Conservation (phyloP, 768 basidiomycete genomes). For the Rhodotorula graminis region DNA sequence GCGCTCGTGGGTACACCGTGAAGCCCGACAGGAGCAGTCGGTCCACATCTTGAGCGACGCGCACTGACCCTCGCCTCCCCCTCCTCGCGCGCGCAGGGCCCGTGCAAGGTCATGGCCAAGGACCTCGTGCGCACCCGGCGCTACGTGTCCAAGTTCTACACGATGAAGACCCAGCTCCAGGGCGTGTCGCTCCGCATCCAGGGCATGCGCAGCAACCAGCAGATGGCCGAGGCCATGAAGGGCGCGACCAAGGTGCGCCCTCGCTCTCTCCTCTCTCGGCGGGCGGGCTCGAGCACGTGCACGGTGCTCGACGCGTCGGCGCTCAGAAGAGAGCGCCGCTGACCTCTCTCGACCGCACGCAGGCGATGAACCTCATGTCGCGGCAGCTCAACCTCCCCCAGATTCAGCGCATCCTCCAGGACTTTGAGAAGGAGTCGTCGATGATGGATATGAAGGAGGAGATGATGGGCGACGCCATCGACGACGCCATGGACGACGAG, state of each 20-base stretch:
- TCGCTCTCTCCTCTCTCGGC: background rate
- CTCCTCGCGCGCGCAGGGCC: constrained; percentile 59
- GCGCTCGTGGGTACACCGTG: too few species aligned
- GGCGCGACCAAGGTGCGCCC: constrained; percentile 82
- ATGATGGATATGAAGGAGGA: constrained; percentile 99
- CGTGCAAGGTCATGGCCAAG: constrained; percentile 99
- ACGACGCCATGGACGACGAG: constrained; percentile 79
- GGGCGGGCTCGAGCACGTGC: too few species aligned
- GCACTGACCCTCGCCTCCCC: constrained; percentile 1
- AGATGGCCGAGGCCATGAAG: constrained; percentile 99
- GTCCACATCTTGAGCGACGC: too few species aligned
- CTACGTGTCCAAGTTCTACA: constrained; percentile 96
- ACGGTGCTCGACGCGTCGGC: too few species aligned
- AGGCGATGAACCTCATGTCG: constrained; percentile 99
- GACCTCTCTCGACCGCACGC: background rate
- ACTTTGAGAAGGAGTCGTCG: constrained; percentile 93
- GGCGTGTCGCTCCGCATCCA: constrained; percentile 93
- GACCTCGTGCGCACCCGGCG: constrained; percentile 92
- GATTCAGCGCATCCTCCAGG: constrained; percentile 94
- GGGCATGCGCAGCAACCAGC: constrained; percentile 90
- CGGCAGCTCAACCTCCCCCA: constrained; percentile 87
- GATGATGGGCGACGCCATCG: constrained; percentile 98
- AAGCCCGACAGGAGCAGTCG: background rate
- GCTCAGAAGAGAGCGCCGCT: too few species aligned
- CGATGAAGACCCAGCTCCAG: constrained; percentile 97